Evolutionary conservation across 257 asterid genomes (phyloP).

Genomic region (Solanum paucissectum): DNA sequence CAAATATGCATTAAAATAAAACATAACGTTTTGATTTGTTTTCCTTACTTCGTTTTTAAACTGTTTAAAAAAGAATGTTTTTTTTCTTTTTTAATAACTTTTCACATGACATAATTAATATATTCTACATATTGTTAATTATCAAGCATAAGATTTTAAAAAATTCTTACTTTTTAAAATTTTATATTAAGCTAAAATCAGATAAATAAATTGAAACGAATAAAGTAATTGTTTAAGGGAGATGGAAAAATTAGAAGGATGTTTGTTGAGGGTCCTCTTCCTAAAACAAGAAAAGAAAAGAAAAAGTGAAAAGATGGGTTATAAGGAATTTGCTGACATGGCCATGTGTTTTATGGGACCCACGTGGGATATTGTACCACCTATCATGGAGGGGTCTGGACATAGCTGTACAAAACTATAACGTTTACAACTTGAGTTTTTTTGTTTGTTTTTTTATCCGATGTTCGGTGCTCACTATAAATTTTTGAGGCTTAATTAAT

Average conservation of each 20-base stretch:
- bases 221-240: too few relatives aligned
- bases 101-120: background rate
- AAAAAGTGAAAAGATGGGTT: background rate
- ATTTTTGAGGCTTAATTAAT: background rate
- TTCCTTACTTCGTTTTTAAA: background rate
- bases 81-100: too few relatives aligned
- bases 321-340: constrained; percentile 13
- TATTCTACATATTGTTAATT: too few relatives aligned
- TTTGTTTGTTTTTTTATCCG: too few relatives aligned
- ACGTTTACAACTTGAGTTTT: background rate
- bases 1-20: background rate
- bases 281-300: background rate
- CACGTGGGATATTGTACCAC: background rate
- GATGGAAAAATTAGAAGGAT: background rate
- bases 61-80: too few relatives aligned
- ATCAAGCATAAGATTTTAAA: too few relatives aligned
- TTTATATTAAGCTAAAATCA: background rate
- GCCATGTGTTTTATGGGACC: constrained; percentile 15
- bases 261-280: background rate
- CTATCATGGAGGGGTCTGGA: constrained; percentile 5
- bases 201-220: background rate
- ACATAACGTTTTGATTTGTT: background rate
- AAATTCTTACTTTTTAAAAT: background rate
- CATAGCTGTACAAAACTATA: background rate
- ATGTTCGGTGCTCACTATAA: background rate